Conservation (phyloP, 768 basidiomycete genomes). For the Amyloporia xantha region DNA sequence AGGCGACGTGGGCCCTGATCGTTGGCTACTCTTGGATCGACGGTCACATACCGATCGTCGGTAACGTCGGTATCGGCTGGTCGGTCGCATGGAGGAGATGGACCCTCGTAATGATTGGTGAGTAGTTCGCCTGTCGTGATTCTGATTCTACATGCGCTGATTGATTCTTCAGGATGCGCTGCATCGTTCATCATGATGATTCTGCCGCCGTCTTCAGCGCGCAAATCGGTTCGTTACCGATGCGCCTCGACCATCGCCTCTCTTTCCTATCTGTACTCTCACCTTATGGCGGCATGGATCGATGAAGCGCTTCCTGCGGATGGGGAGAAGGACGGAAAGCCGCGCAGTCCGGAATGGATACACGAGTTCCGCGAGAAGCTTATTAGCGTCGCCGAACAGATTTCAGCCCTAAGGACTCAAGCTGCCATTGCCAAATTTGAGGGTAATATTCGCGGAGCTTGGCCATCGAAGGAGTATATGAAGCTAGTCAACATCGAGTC, state of each 20-base stretch:
- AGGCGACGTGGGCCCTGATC: slow-evolving; percentile 39
- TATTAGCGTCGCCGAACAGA: slow-evolving; percentile 26
- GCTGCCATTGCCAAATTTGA: slow-evolving; percentile 39
- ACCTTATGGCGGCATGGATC: slow-evolving; percentile 38
- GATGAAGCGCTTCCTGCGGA: slow-evolving; percentile 10
- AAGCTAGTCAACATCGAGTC: slow-evolving; percentile 33
- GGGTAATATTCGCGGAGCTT: slow-evolving; percentile 44
- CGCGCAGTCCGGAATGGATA: slow-evolving; percentile 18
- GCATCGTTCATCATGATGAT: slow-evolving; percentile 50
- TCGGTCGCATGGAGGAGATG: slow-evolving; percentile 46
- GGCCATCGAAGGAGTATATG: slow-evolving; percentile 43
- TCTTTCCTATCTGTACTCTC: slow-evolving; percentile 36
- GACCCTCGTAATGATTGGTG: slow-evolving; percentile 44
- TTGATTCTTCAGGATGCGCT: slow-evolving; percentile 30
- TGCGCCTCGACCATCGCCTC: slow-evolving; percentile 36
- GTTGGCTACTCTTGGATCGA: slow-evolving; percentile 57
- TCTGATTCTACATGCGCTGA: not conserved
- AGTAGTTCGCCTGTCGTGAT: slow-evolving; percentile 7
- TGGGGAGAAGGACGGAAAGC: slow-evolving; percentile 7
- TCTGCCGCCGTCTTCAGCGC: slow-evolving; percentile 43
- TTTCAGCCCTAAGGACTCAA: slow-evolving; percentile 27
- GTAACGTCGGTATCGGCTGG: slow-evolving; percentile 48
- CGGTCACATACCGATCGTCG: slow-evolving; percentile 36
- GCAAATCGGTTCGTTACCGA: slow-evolving; percentile 38
- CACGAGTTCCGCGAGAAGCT: slow-evolving; percentile 25